Base-by-base conservation (phyloP, 805 yeast genomes). In the Kodamaea leandrae region DNA sequence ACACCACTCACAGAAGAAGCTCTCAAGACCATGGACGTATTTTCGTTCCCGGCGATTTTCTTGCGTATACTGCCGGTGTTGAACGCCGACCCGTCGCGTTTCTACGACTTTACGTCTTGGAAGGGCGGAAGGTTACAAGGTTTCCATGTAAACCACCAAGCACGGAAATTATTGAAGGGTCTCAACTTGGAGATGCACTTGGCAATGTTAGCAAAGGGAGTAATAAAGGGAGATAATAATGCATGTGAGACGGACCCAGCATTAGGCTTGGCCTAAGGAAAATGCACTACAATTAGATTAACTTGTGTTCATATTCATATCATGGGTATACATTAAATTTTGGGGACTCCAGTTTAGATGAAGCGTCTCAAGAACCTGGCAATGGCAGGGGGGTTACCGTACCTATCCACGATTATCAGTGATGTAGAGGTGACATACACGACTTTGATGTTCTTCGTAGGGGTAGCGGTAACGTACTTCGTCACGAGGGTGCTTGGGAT, bases 1-100 rank as follows among this genome's bases (percentile, higher is more conserved):
- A 60, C 65, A 8, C 64, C 68, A 0, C 58, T 76, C 37, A 74
- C 83, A 0, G 54, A 62, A 27, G 78, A 73, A 43, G 82, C 77
- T 0, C 54, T 64, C 36, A 52, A 52, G 6, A 73, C 71, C 37
- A 61, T 77, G 44, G 75, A 77, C 45, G 57, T 62, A n/a, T 58
- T 73, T 26, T 49, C 58, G 13, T 57, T 72, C 36, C 80, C 83
- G 2, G 52, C 77, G 46, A 59, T 77, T 2, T 74, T 66, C 47
- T 54, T 69, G 3, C 66, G 66, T 27, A 51, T 76, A 37, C 48
- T 67, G 1, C 65, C 71, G n/a, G 54, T 66, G 23, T 41, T 41
- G 19, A 53, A 60, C 12, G 12, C 64, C 2, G 45, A 49, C 1
- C 66, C 62, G 48, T 13, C 7, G 13, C 21, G 9, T 6, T 4